Evolutionary conservation across 2,329 filamentous ascomycete species (phyloP), one percentile per base, ranked within the genome.

Genomic region (Sporothrix pallida): DNA sequence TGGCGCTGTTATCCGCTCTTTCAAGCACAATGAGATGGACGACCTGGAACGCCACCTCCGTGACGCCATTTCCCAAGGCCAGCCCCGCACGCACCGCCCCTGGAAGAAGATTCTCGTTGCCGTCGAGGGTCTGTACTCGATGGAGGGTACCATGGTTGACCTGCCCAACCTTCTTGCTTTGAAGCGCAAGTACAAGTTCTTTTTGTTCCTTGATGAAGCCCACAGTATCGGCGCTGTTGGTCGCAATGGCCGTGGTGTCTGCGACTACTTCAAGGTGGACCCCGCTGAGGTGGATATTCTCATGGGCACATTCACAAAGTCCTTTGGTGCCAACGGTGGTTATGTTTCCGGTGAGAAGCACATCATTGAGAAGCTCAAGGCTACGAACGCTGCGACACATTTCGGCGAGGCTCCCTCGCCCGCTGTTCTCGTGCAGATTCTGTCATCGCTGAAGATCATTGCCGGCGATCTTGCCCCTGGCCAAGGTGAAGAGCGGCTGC

Each of bases 51-150:
- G 89, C 74, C 90, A 92, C 78, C 89, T 99, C 7, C 92, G 96
- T 58, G 95, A 98, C 81, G 92, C 91, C 77, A 98, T 99, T 80
- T 95, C 95, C 15, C 95, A 98, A 83, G 96, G 96, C 62, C 96
- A 99, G 81, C 96, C 96, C 71, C 92, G 96, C 77, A 99, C 95
- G n/a, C 96, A 99, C 83, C 92, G 96, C 44, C 96, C 96, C 0
- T 99, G 96, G 96, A 98, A 97, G 87, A 99, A 98, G 89, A 98
- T 99, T 75, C 83, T 99, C 70, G 93, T 99, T 62, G 95, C 95
- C 52, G 93, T 99, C 52, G 96, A 99, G 82, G 96, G 96, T 78
- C 88, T 99, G 23, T 99, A 99, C 87, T 98, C 95, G 0, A 99
- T 99, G 96, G 96, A 99, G 84, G 96, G 96, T 68, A 98, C 95